Percentiles rank a stretch among this genome's conserved stretches.
Evolutionary conservation across 2,329 filamentous ascomycete species (phyloP).

Genomic region (Diplodia mutila): DNA sequence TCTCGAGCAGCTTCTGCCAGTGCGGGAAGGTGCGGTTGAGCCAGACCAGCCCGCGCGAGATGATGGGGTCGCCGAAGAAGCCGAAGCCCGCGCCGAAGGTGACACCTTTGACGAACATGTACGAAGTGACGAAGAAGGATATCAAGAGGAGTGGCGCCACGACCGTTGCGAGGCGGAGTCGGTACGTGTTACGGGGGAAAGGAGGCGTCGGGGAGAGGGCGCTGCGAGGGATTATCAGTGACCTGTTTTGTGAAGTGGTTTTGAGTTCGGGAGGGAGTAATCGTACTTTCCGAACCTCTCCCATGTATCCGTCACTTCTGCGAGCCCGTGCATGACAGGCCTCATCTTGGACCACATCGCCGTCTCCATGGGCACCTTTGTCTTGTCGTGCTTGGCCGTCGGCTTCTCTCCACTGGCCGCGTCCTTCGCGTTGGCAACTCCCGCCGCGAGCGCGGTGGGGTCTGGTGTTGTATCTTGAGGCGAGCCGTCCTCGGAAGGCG

Average conservation of each 20-base stretch:
- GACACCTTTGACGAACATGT: conserved; percentile 63
- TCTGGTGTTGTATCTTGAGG: conserved; percentile 63
- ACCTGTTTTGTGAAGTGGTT: no score
- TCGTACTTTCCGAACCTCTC: conserved; percentile 64
- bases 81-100: conserved; percentile 71
- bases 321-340: conserved; percentile 69
- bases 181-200: conserved; percentile 50
- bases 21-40: conserved; percentile 66
- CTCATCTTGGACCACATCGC: conserved; percentile 78
- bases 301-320: conserved; percentile 64
- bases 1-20: conserved; percentile 75
- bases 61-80: conserved; percentile 80
- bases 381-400: conserved; percentile 67
- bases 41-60: conserved; percentile 61
- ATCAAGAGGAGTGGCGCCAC: conserved; percentile 49
- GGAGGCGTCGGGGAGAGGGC: conserved; percentile 54
- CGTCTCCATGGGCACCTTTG: conserved; percentile 75
- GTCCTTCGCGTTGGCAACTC: conserved; percentile 59
- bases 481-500: conserved; percentile 48
- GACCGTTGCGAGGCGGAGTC: conserved; percentile 51
- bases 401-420: conserved; percentile 57
- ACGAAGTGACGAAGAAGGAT: conserved; percentile 52
- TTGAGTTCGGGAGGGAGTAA: background rate
- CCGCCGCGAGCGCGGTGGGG: conserved; percentile 59
- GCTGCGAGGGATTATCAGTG: conserved; percentile 29